These are phyloP conservation scores for Fusarium redolens DNA, from an alignment of 2,329 filamentous ascomycete species.

Conservation along the genomic window DNA sequence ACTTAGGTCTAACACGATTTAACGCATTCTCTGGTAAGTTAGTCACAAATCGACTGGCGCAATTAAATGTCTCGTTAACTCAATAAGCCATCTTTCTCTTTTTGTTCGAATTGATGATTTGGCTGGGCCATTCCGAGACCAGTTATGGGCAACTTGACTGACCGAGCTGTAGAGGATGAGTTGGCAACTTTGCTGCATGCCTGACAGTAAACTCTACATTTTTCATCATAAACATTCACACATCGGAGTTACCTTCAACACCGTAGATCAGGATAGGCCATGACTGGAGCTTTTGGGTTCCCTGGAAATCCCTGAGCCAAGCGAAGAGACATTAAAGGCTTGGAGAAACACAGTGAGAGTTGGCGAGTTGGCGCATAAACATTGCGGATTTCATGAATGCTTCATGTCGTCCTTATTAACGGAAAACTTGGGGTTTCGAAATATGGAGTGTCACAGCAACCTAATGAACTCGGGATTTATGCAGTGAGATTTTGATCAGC, in stretches of 20 bases:
- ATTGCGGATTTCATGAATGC: background rate
- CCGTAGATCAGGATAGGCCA: background rate
- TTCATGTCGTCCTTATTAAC: background rate
- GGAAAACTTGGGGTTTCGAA: no score
- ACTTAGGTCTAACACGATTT: background rate
- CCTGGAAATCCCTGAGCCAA: background rate
- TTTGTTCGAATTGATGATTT: background rate
- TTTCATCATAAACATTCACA: no score
- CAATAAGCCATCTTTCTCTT: no score
- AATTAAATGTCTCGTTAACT: background rate
- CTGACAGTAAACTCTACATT: no score
- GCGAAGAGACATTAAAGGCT: background rate
- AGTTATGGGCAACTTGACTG: background rate
- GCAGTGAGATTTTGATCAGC: background rate
- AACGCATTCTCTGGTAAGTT: background rate
- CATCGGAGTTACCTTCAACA: no score
- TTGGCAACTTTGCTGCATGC: no score
- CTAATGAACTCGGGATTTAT: background rate
- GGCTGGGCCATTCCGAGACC: background rate
- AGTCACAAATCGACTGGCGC: background rate
- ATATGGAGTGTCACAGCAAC: no score
- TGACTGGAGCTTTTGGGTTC: conserved; percentile 6
- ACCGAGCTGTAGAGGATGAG: no score
- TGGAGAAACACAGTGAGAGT: background rate
- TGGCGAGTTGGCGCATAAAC: background rate